Evolutionary conservation across 176 grass and related monocot species (phyloP).

Genomic region (Avena insularis): DNA sequence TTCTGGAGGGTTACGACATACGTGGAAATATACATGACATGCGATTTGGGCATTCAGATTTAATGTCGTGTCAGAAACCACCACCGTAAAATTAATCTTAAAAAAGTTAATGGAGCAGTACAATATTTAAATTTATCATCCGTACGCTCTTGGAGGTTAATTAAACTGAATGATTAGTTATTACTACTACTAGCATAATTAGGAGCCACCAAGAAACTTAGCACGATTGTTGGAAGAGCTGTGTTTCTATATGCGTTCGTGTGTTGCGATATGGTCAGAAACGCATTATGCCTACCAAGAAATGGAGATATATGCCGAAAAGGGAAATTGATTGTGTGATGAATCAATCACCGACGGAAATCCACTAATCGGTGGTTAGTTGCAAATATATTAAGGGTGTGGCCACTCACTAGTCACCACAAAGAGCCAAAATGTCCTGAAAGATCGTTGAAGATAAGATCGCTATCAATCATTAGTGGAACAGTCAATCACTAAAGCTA

Average conservation of each 20-base stretch:
- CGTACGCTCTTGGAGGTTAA: not conserved
- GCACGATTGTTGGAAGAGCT: not conserved
- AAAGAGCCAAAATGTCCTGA: not conserved
- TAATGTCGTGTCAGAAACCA: not conserved
- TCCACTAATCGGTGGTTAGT: not conserved
- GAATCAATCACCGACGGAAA: not conserved
- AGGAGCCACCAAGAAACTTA: not conserved
- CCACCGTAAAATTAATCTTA: not conserved
- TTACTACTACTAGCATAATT: not conserved
- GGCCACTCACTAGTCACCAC: not conserved
- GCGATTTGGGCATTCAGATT: too few relatives aligned
- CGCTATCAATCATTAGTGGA: constrained; percentile 8
- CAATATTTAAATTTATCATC: not conserved
- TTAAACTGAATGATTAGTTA: not conserved
- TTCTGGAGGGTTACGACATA: too few relatives aligned
- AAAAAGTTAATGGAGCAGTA: not conserved
- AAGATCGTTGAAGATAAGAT: not conserved
- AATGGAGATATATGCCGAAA: not conserved
- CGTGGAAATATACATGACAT: too few relatives aligned
- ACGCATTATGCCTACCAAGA: not conserved
- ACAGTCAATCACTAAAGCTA: constrained; percentile 4
- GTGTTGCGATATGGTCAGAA: not conserved
- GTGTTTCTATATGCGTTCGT: not conserved
- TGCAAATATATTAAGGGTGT: not conserved
- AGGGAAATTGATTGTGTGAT: not conserved